Evolutionary conservation across 192 early-diverging fungal species (phyloP), one percentile per base, ranked within the genome.

Genomic region (Linnemannia zychae): DNA sequence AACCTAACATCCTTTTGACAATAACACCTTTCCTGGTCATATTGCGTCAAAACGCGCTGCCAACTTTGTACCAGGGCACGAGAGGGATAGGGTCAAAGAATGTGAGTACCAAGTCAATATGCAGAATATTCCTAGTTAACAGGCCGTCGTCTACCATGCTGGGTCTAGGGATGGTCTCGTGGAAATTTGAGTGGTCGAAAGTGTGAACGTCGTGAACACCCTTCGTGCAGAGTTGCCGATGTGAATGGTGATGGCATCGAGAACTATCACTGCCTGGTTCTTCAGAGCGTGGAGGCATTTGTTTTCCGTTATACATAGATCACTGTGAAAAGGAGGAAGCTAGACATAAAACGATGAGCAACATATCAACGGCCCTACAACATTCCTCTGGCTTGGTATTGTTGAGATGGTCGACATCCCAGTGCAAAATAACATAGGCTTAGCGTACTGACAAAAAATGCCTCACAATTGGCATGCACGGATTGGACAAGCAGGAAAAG

Each of bases 281-380:
- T 75, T 75, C 74, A 75, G 13, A 46, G 60, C 74, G 31, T 66
- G 60, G 24, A 66, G 36, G n/a, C 74, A 60, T 7, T 66, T 37
- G 38, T 75, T 57, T n/a, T 1, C 60, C 60, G 31, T 75, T 75
- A 24, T 75, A 66, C 63, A 65, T 65, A 7, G n/a, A 65, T 33
- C 63, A 24, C 33, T 65, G 63, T 49, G 48, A 5, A 11, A 49
- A 17, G 48, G 48, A 17, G 17, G 9, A 49, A 49, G 48, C 48
- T 15, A 15, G 16, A 49, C 48, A 49, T 15, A 49, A 15, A 49
- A 15, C 48, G 48, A 49, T 49, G 48, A 15, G 48, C 48, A 49
- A 15, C 48, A 49, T 49, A 15, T 15, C 48, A 15, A 49, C 17
- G 13, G 48, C 48, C 2, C 17, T 15, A 49, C 13, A 49, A 49